These are phyloP conservation scores for Panellus pusillus DNA, from an alignment of 768 basidiomycete species.

Conservation along the genomic window DNA sequence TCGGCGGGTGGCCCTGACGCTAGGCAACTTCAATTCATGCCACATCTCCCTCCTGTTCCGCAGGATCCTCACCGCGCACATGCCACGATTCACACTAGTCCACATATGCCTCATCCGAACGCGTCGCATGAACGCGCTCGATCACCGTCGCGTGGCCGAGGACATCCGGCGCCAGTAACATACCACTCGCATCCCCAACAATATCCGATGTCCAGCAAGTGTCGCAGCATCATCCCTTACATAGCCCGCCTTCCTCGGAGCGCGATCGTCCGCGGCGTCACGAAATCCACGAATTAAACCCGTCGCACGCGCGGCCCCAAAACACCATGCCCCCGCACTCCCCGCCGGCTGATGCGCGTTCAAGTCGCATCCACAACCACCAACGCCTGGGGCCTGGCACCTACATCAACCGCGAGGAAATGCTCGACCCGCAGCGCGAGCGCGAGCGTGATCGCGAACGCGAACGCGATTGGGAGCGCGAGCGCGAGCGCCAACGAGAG, in stretches of 20 bases:
- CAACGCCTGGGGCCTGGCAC: slow-evolving; percentile 67
- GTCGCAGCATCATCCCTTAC: too few relatives aligned
- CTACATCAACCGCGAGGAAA: slow-evolving; percentile 54
- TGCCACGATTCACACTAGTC: slow-evolving; percentile 26
- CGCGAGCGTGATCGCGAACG: slow-evolving; percentile 43
- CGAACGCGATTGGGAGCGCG: slow-evolving; percentile 47
- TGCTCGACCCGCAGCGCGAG: slow-evolving; percentile 39
- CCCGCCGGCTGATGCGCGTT: slow-evolving; percentile 32
- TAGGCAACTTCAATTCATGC: slow-evolving; percentile 51
- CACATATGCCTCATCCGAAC: slow-evolving; percentile 34
- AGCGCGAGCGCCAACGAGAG: slow-evolving; percentile 42
- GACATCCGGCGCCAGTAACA: slow-evolving; percentile 38
- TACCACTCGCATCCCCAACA: slow-evolving; percentile 43
- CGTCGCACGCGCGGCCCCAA: slow-evolving; percentile 1
- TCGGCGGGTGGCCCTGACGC: slow-evolving; percentile 43
- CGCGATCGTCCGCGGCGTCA: slow-evolving; percentile 40
- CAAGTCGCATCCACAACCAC: slow-evolving; percentile 55
- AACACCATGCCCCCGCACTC: slow-evolving; percentile 36
- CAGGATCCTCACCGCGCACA: slow-evolving; percentile 36
- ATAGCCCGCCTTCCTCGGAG: slow-evolving; percentile 52
- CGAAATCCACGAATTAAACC: slow-evolving; percentile 27
- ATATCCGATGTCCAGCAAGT: slow-evolving; percentile 49
- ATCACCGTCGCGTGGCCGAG: slow-evolving; percentile 37
- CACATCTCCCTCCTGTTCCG: slow-evolving; percentile 46
- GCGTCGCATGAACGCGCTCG: slow-evolving; percentile 37